Conservation (phyloP, 2,329 filamentous ascomycete species). For the Cadophora sp. region DNA sequence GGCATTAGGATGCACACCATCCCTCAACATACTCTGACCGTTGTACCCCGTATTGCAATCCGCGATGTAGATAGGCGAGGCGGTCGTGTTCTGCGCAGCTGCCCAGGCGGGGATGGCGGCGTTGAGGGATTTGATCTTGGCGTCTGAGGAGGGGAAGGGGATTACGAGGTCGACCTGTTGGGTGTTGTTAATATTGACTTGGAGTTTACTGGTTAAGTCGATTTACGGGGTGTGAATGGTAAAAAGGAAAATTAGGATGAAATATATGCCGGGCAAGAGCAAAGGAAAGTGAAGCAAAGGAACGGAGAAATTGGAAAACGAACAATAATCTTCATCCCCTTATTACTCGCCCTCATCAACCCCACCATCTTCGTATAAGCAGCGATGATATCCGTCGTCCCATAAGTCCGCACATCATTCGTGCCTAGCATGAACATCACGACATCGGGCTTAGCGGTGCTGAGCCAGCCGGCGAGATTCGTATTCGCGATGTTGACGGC, state of each 20-base stretch:
- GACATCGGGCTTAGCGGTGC: constrained; percentile 49
- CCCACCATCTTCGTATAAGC: neutral
- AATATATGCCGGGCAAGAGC: no score
- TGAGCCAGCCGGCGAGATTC: constrained; percentile 50
- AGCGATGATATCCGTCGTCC: constrained; percentile 39
- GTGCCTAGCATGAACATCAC: constrained; percentile 56
- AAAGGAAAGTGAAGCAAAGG: no score
- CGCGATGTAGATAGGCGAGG: constrained; percentile 36
- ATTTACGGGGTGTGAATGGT: no score
- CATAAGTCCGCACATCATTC: constrained; percentile 49
- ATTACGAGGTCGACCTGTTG: constrained; percentile 52
- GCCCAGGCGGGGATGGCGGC: constrained; percentile 50
- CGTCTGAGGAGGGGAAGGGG: constrained; percentile 45
- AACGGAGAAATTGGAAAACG: no score
- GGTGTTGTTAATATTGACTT: no score
- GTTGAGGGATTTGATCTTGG: constrained; percentile 47
- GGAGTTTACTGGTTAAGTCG: no score
- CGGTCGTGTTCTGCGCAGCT: constrained; percentile 44
- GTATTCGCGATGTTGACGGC: constrained; percentile 53
- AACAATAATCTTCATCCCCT: constrained; percentile 51
- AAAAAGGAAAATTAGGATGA: no score
- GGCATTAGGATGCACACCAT: constrained; percentile 51
- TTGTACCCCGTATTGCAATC: constrained; percentile 43
- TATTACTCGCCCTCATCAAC: neutral
- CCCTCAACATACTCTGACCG: constrained; percentile 44